Base-by-base conservation (phyloP, 2,329 filamentous ascomycete species). In the Leptographium lundbergii region DNA sequence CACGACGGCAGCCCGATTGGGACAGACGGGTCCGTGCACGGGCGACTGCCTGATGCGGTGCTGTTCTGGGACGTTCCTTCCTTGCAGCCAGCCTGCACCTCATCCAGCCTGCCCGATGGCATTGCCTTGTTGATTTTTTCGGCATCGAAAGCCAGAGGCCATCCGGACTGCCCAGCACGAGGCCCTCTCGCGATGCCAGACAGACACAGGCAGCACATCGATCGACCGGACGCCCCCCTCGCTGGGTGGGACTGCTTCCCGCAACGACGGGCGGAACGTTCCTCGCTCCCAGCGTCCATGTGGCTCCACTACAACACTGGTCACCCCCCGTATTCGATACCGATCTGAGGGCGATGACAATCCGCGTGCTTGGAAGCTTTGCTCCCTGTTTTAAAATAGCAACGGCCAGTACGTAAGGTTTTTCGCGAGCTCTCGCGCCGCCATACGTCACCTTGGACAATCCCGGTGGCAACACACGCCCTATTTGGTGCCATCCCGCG, bases 231-330 rank as follows among this genome's bases (percentile, higher is more conserved):
- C 14, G 13, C 32, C n/a, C 17, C 14, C 4, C 39, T 19, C 19
- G 2, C 13, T 53, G 29, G 36, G 53, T 56, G 60, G 56, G 57
- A 42, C 47, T 32, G 14, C 52, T 42, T 61, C 58, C 55, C 54
- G 54, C 52, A 47, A 29, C 39, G 36, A 45, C 54, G 51, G 57
- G 45, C 56, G 60, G 57, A 59, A 58, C 52, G 56, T 55, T 53
- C 58, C 57, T 61, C 47, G 52, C 50, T 50, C 55, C 57, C 50
- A 56, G 9, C 57, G 57, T 45, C 42, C 55, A 27, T 57, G 55
- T 52, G 50, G 50, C 52, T 39, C 52, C 32, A 54, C 51, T 54
- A 27, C 32, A 54, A 54, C 51, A 54, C 29, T 52, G 24, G 50
- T 52, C 24, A 29, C 51, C 29, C 51, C 51, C 51, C 24, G 29